Evolutionary conservation across 2,329 filamentous ascomycete species (phyloP), one percentile per base, ranked within the genome.

Genomic region (Xylaria sp.): DNA sequence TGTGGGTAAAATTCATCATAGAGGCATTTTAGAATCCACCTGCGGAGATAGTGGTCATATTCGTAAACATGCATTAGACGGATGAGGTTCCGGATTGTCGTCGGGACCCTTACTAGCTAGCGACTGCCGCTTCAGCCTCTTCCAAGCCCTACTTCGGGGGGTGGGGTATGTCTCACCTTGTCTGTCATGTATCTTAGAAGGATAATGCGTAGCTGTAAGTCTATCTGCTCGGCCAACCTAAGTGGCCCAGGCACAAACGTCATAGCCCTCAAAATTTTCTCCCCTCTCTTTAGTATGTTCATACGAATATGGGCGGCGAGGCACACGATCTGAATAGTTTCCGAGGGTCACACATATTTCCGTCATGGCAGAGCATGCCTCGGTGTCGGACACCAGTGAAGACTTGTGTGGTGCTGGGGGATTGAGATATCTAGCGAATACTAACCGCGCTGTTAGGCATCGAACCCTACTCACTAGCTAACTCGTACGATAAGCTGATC

Each of bases 131-230:
- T 34, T 50, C 56, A 15, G 62, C 51, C 15, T 54, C 25, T 5
- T 13, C 10, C 39, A 66, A 34, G 34, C 62, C 51, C 18, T 62
- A 28, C 1, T 2, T 1, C 41, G 62, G 52, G 52, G 44, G 61
- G 12, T 52, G 56, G 65, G 7, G 23, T 25, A 25, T 25, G 23
- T 25, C 23, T 3, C 23, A 41, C 25, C 0, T 52, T 18, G 0
- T 52, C n/a, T 12, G 51, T 13, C 10, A 63, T 20, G 12, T 39
- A 20, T 15, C 54, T 59, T 12, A 64, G 50, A 7, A 68, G 54
- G 12, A 67, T 55, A 32, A 57, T 18, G 4, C 54, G 54, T 34
- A 64, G 39, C 55, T 50, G 12, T 20, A 20, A 25, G 60, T 64
- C 66, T 4, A 68, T 50, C 5, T 4, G 1, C 0, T 0, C 3